These are phyloP conservation scores for Chlorella variabilis DNA, from an alignment of 163 green algal genomes.

Conservation along the genomic window DNA sequence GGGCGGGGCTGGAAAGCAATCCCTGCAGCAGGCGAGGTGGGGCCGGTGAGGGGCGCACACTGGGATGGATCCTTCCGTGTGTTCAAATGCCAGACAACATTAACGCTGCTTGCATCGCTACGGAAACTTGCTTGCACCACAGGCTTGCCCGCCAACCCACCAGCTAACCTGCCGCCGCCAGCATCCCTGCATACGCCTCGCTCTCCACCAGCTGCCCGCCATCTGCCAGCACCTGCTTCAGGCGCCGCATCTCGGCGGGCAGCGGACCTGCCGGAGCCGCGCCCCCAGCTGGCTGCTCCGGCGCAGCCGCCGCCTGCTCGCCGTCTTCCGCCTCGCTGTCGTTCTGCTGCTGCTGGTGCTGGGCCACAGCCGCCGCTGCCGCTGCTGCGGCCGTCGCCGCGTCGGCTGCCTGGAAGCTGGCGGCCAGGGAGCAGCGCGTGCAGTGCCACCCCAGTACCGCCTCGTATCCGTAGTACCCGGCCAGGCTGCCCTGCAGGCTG, in stretches of 20 bases:
- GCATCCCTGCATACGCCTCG: background rate
- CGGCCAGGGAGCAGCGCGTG: constrained; percentile 30
- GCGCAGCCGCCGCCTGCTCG: too few species aligned
- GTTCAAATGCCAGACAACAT: background rate
- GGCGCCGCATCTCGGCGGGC: background rate
- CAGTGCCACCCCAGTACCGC: constrained; percentile 26
- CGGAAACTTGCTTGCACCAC: background rate
- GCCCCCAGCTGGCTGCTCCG: background rate
- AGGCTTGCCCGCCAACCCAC: background rate
- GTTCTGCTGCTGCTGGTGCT: background rate
- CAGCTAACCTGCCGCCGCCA: background rate
- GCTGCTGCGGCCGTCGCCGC: background rate
- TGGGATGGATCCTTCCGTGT: too few species aligned
- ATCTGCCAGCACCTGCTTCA: background rate
- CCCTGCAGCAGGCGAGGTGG: background rate
- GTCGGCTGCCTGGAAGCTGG: constrained; percentile 16
- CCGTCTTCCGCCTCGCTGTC: background rate
- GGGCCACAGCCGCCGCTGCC: background rate
- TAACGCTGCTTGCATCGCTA: too few species aligned
- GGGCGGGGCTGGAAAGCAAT: background rate
- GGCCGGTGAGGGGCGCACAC: too few species aligned
- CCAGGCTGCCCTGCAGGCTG: constrained; percentile 28
- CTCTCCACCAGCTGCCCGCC: constrained; percentile 7
- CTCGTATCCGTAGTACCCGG: constrained; percentile 13
- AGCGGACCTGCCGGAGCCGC: background rate